These are phyloP conservation scores for Hypomyces perniciosus DNA, from an alignment of 2,329 filamentous ascomycete genomes.

Conservation along the genomic window DNA sequence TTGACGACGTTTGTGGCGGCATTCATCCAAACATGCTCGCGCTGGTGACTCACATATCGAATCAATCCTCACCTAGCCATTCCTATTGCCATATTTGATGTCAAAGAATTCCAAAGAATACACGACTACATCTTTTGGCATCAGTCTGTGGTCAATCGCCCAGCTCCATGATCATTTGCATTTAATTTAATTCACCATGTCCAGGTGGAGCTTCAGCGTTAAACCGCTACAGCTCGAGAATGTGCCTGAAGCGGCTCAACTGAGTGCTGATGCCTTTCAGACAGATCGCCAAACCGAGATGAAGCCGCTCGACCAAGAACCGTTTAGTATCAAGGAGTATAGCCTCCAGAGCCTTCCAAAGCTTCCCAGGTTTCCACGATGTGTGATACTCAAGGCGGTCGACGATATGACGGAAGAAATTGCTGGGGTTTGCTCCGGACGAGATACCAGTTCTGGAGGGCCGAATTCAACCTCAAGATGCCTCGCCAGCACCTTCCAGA, in stretches of 20 bases:
- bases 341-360: constrained; percentile 19
- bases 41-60: constrained; percentile 10
- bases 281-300: constrained; percentile 31
- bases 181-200: constrained; percentile 11
- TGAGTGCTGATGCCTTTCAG: constrained; percentile 25
- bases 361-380: constrained; percentile 18
- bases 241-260: constrained; percentile 23
- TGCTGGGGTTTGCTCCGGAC: constrained; percentile 24
- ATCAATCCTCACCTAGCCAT: no score
- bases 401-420: constrained; percentile 23
- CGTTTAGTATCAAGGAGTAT: constrained; percentile 24
- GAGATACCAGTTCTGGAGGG: constrained; percentile 17
- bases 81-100: no score
- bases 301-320: constrained; percentile 25
- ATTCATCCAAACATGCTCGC: neutral
- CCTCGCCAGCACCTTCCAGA: neutral
- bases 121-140: no score
- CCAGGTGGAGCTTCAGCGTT: constrained; percentile 17
- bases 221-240: constrained; percentile 21
- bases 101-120: no score
- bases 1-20: neutral
- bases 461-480: constrained; percentile 10
- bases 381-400: constrained; percentile 28
- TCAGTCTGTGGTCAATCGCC: no score
- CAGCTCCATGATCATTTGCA: no score